A percentile compares a stretch with the other conserved stretches of the same genome.
Conservation (phyloP, 2,329 filamentous ascomycete species). For the Colletotrichum aenigma region DNA sequence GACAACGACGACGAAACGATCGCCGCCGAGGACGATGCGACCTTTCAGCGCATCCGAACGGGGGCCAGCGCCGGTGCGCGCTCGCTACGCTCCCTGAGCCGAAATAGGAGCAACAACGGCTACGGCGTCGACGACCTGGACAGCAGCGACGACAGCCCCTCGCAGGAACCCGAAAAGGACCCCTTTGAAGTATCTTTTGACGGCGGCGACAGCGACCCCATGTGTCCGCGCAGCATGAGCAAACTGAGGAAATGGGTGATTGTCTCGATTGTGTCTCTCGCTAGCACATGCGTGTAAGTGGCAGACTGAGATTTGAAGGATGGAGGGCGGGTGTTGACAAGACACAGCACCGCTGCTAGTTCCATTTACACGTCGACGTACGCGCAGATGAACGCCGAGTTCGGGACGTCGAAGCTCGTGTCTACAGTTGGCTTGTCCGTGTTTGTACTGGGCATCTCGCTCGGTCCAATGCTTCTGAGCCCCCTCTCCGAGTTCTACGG, state of each 20-base stretch:
- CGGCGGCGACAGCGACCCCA: slow-evolving; percentile 70
- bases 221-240: slow-evolving; percentile 74
- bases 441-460: slow-evolving; percentile 77
- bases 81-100: slow-evolving; percentile 26
- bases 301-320: slow-evolving; percentile 37
- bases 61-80: slow-evolving; percentile 1
- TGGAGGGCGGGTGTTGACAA: not conserved
- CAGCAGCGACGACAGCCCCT: slow-evolving; percentile 3
- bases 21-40: slow-evolving; percentile 4
- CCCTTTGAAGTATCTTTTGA: slow-evolving; percentile 78
- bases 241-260: slow-evolving; percentile 78
- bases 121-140: slow-evolving; percentile 43
- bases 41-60: slow-evolving; percentile 29
- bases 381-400: slow-evolving; percentile 74
- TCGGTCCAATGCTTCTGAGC: slow-evolving; percentile 67
- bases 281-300: slow-evolving; percentile 83
- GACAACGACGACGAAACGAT: slow-evolving; percentile 1
- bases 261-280: slow-evolving; percentile 73
- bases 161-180: slow-evolving; percentile 29
- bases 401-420: slow-evolving; percentile 71
- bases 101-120: slow-evolving; percentile 47
- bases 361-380: slow-evolving; percentile 93
- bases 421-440: slow-evolving; percentile 81
- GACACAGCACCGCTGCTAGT: slow-evolving; percentile 74
- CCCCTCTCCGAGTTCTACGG: slow-evolving; percentile 82